phyloP scores from a whole-genome alignment of 805 yeast species.

The Scheffersomyces coipomensis region DNA sequence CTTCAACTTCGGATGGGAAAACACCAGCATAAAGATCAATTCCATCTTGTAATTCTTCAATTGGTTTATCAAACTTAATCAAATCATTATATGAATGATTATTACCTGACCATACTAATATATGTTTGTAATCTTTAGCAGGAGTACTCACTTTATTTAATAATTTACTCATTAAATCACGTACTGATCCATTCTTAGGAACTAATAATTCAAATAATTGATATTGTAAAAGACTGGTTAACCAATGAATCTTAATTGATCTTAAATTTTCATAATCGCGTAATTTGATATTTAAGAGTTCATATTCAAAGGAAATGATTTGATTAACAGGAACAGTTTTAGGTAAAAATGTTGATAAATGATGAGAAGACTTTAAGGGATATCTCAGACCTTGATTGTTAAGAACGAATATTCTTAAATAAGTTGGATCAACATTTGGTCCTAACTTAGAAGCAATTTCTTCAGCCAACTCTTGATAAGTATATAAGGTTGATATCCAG shows the following conservation, averaged over 20 bases:
- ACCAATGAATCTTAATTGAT: slow-evolving; percentile 65
- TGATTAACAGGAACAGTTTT: slow-evolving; percentile 45
- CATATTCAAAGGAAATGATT: slow-evolving; percentile 60
- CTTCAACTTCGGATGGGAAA: slow-evolving; percentile 42
- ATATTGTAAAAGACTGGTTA: slow-evolving; percentile 66
- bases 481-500: slow-evolving; percentile 65
- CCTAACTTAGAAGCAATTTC: slow-evolving; percentile 54
- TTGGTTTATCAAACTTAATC: slow-evolving; percentile 32
- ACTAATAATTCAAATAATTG: slow-evolving; percentile 68
- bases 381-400: slow-evolving; percentile 55
- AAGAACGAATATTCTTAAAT: slow-evolving; percentile 65
- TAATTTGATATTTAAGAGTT: slow-evolving; percentile 70
- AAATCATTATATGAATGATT: slow-evolving; percentile 38
- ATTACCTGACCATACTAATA: slow-evolving; percentile 59
- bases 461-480: slow-evolving; percentile 59
- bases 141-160: slow-evolving; percentile 53
- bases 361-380: slow-evolving; percentile 38
- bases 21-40: slow-evolving; percentile 39
- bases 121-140: slow-evolving; percentile 42
- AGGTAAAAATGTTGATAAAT: slow-evolving; percentile 41
- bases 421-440: slow-evolving; percentile 50
- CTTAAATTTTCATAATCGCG: slow-evolving; percentile 76
- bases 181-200: slow-evolving; percentile 58
- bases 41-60: slow-evolving; percentile 32
- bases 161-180: slow-evolving; percentile 52